Evolutionary conservation across 2,329 filamentous ascomycete genomes (phyloP).

Genomic region (Phyllosticta capitalensis): DNA sequence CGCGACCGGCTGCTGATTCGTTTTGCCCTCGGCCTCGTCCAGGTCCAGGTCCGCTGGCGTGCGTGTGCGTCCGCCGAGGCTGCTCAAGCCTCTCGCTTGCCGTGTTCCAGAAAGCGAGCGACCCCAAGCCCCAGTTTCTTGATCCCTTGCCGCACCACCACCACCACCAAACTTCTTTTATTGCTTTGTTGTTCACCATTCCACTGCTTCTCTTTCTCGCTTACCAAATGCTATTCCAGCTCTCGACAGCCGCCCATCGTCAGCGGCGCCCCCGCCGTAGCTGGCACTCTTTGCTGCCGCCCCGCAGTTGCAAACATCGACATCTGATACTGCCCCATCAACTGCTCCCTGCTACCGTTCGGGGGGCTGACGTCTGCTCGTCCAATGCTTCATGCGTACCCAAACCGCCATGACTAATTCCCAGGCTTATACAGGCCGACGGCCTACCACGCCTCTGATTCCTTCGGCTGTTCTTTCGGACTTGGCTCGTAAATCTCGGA

Average conservation of each 20-base stretch:
- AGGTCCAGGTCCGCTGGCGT: background rate
- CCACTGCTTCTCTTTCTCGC: background rate
- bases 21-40: background rate
- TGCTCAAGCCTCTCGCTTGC: background rate
- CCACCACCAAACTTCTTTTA: background rate
- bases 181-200: background rate
- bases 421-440: background rate
- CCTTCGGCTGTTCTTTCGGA: constrained; percentile 21
- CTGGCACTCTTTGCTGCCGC: too few relatives aligned
- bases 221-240: too few relatives aligned
- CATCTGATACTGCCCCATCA: too few relatives aligned
- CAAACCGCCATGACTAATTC: background rate
- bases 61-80: background rate
- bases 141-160: constrained; percentile 3
- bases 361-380: too few relatives aligned
- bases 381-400: too few relatives aligned
- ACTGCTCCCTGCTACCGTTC: too few relatives aligned
- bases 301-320: too few relatives aligned
- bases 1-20: background rate
- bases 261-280: too few relatives aligned
- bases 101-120: constrained; percentile 11
- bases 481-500: constrained; percentile 58
- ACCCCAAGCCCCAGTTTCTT: constrained; percentile 5
- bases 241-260: too few relatives aligned
- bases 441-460: constrained; percentile 8